Conservation (phyloP, 139 green algal genomes). For the Microglena sp. region DNA sequence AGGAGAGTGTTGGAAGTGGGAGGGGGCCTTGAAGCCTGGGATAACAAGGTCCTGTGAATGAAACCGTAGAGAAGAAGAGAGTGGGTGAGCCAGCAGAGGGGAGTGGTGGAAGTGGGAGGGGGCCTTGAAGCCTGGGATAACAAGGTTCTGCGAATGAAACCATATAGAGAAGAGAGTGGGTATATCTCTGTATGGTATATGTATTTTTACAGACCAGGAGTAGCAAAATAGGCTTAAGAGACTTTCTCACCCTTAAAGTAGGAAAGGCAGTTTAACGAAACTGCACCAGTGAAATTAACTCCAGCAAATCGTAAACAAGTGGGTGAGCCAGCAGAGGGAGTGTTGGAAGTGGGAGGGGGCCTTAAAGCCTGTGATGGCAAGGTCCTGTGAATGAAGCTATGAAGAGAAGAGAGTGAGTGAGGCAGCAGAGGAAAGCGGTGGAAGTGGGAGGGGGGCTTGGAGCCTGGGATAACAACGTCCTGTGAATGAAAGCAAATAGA, state of each 20-base stretch:
- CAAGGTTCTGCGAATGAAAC: neutral
- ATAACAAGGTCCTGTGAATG: conserved; percentile 1
- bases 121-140: neutral
- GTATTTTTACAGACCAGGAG: too few species aligned
- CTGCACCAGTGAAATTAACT: too few species aligned
- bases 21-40: neutral
- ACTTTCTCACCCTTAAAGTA: too few species aligned
- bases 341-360: neutral
- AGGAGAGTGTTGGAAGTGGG: neutral
- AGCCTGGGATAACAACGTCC: neutral
- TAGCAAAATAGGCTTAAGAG: too few species aligned
- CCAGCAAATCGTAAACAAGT: too few species aligned
- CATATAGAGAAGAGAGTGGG: too few species aligned
- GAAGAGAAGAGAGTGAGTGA: neutral
- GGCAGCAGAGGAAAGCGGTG: neutral
- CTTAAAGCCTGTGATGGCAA: neutral
- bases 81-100: neutral
- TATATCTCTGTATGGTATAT: too few species aligned
- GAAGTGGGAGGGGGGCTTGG: neutral
- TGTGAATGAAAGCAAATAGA: neutral
- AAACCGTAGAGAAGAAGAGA: neutral
- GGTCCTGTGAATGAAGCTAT: neutral
- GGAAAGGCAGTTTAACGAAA: too few species aligned
- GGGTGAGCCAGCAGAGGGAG: neutral
- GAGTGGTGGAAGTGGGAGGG: neutral